Conservation (phyloP, 805 yeast species). For the Cyberlindnera amylophila region DNA sequence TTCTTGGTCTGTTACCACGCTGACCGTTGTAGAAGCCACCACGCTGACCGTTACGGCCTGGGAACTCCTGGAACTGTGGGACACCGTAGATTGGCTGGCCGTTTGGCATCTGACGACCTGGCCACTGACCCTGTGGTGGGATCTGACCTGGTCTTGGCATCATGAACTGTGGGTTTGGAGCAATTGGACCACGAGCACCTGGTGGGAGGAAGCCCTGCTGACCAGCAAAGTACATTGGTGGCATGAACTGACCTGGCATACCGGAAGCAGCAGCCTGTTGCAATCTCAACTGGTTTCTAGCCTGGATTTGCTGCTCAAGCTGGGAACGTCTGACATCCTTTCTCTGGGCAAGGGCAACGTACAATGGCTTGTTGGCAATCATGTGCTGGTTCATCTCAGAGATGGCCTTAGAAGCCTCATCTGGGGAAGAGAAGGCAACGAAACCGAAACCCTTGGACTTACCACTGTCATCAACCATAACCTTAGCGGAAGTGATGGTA, state of each 20-base stretch:
- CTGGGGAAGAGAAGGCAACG: slow-evolving; percentile 96
- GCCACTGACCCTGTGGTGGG: slow-evolving; percentile 64
- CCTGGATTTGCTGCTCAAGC: slow-evolving; percentile 95
- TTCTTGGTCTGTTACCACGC: slow-evolving; percentile 37
- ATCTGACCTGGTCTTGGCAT: slow-evolving; percentile 54
- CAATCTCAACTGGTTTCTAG: slow-evolving; percentile 96
- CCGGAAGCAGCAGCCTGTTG: slow-evolving; percentile 93
- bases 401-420: slow-evolving; percentile 98
- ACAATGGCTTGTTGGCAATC: slow-evolving; percentile 92
- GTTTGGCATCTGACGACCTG: slow-evolving; percentile 55
- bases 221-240: slow-evolving; percentile 67
- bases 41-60: slow-evolving; percentile 44
- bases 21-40: slow-evolving; percentile 44
- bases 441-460: slow-evolving; percentile 98
- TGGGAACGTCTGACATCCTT: slow-evolving; percentile 97
- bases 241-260: slow-evolving; percentile 79
- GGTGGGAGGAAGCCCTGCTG: slow-evolving; percentile 78
- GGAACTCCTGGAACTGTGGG: slow-evolving; percentile 70
- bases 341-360: slow-evolving; percentile 98
- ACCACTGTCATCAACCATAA: slow-evolving; percentile 91
- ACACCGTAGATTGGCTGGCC: slow-evolving; percentile 83
- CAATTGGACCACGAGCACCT: slow-evolving; percentile 73
- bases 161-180: slow-evolving; percentile 76
- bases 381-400: slow-evolving; percentile 97
- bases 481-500: slow-evolving; percentile 91